Conservation (phyloP, 2,329 filamentous ascomycete species). For the Phaeosphaeria sp. region DNA sequence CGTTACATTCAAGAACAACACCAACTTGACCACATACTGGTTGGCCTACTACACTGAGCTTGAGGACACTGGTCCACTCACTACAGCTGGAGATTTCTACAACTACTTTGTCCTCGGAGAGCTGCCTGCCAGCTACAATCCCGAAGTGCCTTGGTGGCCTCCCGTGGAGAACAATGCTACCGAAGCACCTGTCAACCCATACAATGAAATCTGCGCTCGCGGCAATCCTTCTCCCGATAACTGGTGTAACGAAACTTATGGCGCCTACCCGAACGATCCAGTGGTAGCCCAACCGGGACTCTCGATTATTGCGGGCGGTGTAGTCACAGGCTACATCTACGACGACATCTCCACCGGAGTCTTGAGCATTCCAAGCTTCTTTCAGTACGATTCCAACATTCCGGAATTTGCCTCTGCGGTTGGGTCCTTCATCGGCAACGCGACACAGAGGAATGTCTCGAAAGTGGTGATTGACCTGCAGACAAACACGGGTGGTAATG, state of each 20-base stretch:
- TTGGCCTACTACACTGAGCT: slow-evolving; percentile 28
- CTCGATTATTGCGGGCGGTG: slow-evolving; percentile 16
- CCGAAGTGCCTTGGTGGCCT: background rate
- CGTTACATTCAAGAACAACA: slow-evolving; percentile 36
- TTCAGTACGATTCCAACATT: slow-evolving; percentile 6
- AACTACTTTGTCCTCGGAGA: slow-evolving; percentile 52
- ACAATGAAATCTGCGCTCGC: background rate
- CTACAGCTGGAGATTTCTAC: slow-evolving; percentile 53
- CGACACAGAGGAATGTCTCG: slow-evolving; percentile 54
- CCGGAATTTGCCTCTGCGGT: slow-evolving; percentile 31
- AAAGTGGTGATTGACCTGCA: slow-evolving; percentile 68
- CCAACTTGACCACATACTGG: slow-evolving; percentile 17
- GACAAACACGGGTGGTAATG: slow-evolving; percentile 62
- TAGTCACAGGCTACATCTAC: slow-evolving; percentile 53
- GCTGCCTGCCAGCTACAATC: slow-evolving; percentile 16
- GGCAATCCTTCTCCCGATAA: background rate
- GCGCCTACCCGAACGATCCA: slow-evolving; percentile 32
- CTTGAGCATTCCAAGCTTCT: slow-evolving; percentile 52
- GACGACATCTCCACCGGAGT: slow-evolving; percentile 49
- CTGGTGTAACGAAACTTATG: slow-evolving; percentile 23
- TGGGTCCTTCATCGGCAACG: slow-evolving; percentile 52
- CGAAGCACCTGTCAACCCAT: background rate
- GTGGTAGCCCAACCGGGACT: slow-evolving; percentile 27
- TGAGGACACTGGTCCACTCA: slow-evolving; percentile 37
- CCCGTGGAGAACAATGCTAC: background rate